A percentile compares a stretch with the other conserved stretches of the same genome.
These are phyloP conservation scores for Eleusine indica DNA, from an alignment of 176 grass and related monocot species.

Conservation along the genomic window DNA sequence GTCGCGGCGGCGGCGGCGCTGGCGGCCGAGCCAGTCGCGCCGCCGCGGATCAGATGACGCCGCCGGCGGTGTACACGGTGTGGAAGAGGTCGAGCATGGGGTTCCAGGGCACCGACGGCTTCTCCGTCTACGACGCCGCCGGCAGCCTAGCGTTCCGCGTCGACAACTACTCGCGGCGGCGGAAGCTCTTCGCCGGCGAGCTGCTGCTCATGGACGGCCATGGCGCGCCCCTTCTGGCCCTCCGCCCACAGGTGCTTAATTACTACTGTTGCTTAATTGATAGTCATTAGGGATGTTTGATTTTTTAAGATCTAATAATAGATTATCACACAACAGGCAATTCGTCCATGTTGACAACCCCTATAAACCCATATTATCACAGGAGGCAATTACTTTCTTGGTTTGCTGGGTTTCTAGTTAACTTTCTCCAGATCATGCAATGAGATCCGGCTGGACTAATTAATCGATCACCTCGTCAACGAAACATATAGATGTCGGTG, in stretches of 20 bases:
- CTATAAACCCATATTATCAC: neutral
- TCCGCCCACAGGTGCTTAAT: slow-evolving; percentile 69
- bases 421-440: neutral
- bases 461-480: neutral
- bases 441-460: too few relatives aligned
- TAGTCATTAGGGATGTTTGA: neutral
- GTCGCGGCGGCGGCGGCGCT: neutral
- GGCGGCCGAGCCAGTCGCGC: neutral
- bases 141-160: slow-evolving; percentile 74
- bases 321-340: neutral
- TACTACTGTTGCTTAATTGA: too few relatives aligned
- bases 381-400: neutral
- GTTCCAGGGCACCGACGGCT: slow-evolving; percentile 88
- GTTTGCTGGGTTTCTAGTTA: neutral
- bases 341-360: neutral
- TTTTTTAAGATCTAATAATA: neutral
- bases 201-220: slow-evolving; percentile 77
- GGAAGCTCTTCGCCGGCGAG: slow-evolving; percentile 65
- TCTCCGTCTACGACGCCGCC: slow-evolving; percentile 72
- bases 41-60: neutral
- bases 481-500: neutral
- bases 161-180: slow-evolving; percentile 77
- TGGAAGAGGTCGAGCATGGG: slow-evolving; percentile 97
- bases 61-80: slow-evolving; percentile 65
- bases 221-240: slow-evolving; percentile 57